phyloP scores from a whole-genome alignment of 2,329 filamentous ascomycete genomes.

The Exophiala lecanii-corni region DNA sequence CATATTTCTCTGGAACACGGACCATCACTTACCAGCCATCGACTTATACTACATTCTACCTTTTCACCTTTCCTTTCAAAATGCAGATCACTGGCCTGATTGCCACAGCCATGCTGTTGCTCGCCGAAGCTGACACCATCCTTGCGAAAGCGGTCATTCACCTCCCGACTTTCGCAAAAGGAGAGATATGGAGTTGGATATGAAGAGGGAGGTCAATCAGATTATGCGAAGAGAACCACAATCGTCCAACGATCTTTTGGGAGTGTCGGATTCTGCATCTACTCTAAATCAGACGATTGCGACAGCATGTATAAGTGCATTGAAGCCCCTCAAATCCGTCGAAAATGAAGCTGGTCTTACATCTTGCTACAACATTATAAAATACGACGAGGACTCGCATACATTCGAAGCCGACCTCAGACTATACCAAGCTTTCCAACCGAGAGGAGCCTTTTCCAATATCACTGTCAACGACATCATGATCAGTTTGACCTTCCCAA shows the following conservation, averaged over 20 bases:
- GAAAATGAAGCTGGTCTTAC: conserved; percentile 72
- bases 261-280: conserved; percentile 4
- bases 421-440: conserved; percentile 63
- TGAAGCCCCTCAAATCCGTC: conserved; percentile 50
- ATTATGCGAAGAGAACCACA: conserved; percentile 12
- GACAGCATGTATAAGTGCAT: conserved; percentile 54
- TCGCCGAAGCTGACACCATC: conserved; percentile 13
- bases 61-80: conserved; percentile 1
- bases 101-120: conserved; percentile 16
- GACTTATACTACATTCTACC: no score
- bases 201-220: conserved; percentile 11
- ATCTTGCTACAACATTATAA: conserved; percentile 77
- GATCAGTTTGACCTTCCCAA: conserved; percentile 28
- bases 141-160: conserved; percentile 18
- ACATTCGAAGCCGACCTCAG: conserved; percentile 73
- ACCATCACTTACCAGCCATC: not conserved
- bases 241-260: conserved; percentile 1
- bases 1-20: no score
- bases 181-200: conserved; percentile 10
- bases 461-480: conserved; percentile 32
- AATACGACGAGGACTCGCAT: conserved; percentile 62
- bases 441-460: conserved; percentile 46
- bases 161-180: conserved; percentile 15
- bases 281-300: conserved; percentile 40
- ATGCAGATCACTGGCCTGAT: conserved; percentile 18